Percentiles rank a stretch among this genome's conserved stretches.
phyloP scores from a whole-genome alignment of 306 rosid genomes.

The Malus sylvestris region DNA sequence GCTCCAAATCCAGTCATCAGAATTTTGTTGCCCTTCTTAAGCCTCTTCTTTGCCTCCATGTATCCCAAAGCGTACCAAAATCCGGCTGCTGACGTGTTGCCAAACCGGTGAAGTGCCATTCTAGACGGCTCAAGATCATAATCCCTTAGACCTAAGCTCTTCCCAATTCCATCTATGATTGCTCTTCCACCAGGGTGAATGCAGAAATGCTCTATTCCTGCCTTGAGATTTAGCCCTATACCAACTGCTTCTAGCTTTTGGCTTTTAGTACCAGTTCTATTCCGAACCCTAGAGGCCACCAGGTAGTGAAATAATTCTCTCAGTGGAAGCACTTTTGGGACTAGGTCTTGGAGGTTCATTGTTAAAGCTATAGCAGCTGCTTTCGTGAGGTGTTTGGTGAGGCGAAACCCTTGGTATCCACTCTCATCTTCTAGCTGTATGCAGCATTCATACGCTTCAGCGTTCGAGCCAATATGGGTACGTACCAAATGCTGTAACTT shows the following conservation, averaged over 20 bases:
- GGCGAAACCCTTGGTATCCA: slow-evolving; percentile 56
- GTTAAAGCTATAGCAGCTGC: slow-evolving; percentile 61
- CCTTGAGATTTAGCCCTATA: slow-evolving; percentile 42
- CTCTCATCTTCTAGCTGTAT: slow-evolving; percentile 61
- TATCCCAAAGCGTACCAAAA: slow-evolving; percentile 86
- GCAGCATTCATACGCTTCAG: slow-evolving; percentile 74
- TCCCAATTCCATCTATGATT: slow-evolving; percentile 70
- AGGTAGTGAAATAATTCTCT: slow-evolving; percentile 44
- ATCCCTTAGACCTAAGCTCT: slow-evolving; percentile 45
- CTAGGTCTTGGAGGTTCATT: slow-evolving; percentile 43
- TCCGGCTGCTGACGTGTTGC: slow-evolving; percentile 82
- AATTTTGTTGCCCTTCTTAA: slow-evolving; percentile 54
- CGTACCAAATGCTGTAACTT: slow-evolving; percentile 54
- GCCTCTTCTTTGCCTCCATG: slow-evolving; percentile 93
- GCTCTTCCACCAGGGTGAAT: slow-evolving; percentile 77
- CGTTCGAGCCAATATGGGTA: slow-evolving; percentile 60
- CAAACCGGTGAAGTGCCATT: slow-evolving; percentile 82
- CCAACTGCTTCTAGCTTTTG: neutral
- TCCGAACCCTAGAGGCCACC: neutral
- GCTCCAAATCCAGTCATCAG: slow-evolving; percentile 92
- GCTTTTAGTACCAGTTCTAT: neutral
- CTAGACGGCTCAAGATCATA: slow-evolving; percentile 72
- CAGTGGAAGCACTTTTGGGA: slow-evolving; percentile 50
- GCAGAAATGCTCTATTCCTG: slow-evolving; percentile 70
- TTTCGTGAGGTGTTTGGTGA: slow-evolving; percentile 59